Conservation (phyloP, 305 asterid genomes). For the Caryopteris hybrid region DNA sequence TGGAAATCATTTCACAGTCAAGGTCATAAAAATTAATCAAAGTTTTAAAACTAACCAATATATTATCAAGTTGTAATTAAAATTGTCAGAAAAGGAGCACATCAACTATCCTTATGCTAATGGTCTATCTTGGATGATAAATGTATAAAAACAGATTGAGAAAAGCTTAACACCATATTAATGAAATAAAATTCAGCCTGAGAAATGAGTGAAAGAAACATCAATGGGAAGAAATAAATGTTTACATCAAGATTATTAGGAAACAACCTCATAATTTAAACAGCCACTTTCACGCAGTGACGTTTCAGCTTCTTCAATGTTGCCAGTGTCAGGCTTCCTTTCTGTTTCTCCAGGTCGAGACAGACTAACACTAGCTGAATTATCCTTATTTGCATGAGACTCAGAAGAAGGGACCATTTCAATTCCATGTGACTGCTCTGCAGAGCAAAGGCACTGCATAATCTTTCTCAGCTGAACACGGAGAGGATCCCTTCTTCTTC, state of each 20-base stretch:
- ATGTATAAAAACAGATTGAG: background rate
- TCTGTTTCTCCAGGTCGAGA: constrained; percentile 55
- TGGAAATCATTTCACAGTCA: constrained; percentile 27
- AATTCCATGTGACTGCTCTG: constrained; percentile 41
- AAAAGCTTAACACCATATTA: background rate
- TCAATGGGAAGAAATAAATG: background rate
- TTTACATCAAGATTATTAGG: constrained; percentile 11
- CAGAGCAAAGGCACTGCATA: constrained; percentile 70
- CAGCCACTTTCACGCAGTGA: constrained; percentile 83
- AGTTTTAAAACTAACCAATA: background rate
- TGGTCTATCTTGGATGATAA: background rate
- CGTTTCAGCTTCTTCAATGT: constrained; percentile 90
- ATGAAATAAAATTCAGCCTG: constrained; percentile 5
- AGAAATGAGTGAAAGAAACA: background rate
- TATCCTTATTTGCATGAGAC: constrained; percentile 53
- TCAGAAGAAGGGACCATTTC: constrained; percentile 64
- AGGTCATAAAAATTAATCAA: background rate
- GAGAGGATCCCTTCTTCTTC: constrained; percentile 18
- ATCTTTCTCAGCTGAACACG: constrained; percentile 35
- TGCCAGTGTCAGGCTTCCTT: constrained; percentile 68
- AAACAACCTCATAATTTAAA: constrained; percentile 74
- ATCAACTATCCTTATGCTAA: background rate
- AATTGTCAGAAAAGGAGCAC: background rate
- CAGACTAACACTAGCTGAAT: constrained; percentile 47
- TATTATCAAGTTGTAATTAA: background rate